Conservation (phyloP, 371 early-diverging fungal species). For the Mucor irregularis region DNA sequence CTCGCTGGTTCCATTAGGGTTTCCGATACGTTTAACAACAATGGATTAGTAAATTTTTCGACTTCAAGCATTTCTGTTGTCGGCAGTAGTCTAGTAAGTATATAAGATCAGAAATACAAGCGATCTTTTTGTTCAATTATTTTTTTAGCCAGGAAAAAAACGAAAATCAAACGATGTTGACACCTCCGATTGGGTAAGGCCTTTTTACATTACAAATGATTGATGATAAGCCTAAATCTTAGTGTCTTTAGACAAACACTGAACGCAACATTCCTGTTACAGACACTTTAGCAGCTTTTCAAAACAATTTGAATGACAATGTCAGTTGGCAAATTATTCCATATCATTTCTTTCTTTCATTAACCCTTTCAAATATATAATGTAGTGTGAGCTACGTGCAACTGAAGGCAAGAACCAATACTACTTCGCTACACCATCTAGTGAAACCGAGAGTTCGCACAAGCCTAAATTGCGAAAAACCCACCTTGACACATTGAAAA, state of each 20-base stretch:
- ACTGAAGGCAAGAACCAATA: constrained; percentile 13
- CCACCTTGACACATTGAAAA: constrained; percentile 17
- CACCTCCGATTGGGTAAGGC: constrained; percentile 9
- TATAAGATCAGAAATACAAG: constrained; percentile 6
- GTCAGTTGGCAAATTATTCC: constrained; percentile 1
- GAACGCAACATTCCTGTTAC: background rate
- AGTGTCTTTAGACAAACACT: constrained; percentile 1
- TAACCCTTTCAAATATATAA: constrained; percentile 16
- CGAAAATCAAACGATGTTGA: constrained; percentile 11
- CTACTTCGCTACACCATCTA: background rate
- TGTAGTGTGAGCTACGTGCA: constrained; percentile 1
- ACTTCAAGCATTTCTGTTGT: constrained; percentile 8
- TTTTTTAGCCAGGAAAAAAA: constrained; percentile 10
- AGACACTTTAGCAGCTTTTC: constrained; percentile 1
- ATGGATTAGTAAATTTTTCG: constrained; percentile 6
- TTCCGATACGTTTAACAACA: constrained; percentile 9
- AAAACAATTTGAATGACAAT: background rate
- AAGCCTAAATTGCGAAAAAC: constrained; percentile 16
- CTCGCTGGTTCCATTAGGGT: constrained; percentile 6
- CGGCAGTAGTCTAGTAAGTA: constrained; percentile 6
- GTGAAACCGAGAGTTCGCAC: constrained; percentile 2
- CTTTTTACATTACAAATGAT: constrained; percentile 8
- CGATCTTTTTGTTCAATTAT: constrained; percentile 9
- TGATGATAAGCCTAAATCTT: constrained; percentile 8
- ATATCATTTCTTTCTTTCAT: constrained; percentile 9